phyloP scores from a whole-genome alignment of 192 early-diverging fungal species.

The Coemansia furcata region DNA sequence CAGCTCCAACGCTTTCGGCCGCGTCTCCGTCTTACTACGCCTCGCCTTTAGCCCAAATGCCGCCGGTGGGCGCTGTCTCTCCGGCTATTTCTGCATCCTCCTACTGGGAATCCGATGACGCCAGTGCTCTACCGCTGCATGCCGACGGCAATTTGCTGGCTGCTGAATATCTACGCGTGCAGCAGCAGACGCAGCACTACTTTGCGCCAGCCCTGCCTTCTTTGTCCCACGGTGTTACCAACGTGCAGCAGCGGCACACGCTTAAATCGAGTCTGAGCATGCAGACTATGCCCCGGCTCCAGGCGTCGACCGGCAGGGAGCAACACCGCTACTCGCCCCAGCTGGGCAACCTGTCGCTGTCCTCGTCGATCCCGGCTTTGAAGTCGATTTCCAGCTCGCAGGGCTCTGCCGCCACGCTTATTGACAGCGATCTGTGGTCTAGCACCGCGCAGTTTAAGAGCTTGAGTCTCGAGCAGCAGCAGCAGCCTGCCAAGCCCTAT shows the following conservation, averaged over 20 bases:
- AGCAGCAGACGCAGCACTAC: slow-evolving; percentile 20
- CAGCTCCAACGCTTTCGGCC: background rate
- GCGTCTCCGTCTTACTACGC: background rate
- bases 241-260: slow-evolving; percentile 9
- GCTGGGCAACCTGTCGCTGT: background rate
- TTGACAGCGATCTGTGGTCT: slow-evolving; percentile 47
- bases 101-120: slow-evolving; percentile 20
- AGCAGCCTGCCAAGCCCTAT: slow-evolving; percentile 1
- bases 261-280: slow-evolving; percentile 50
- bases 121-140: slow-evolving; percentile 2
- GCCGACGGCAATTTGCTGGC: slow-evolving; percentile 1
- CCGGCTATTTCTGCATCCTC: slow-evolving; percentile 27
- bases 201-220: slow-evolving; percentile 1
- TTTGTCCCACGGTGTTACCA: background rate
- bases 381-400: slow-evolving; percentile 18
- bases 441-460: slow-evolving; percentile 13
- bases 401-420: slow-evolving; percentile 35
- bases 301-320: slow-evolving; percentile 31
- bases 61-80: slow-evolving; percentile 19
- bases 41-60: slow-evolving; percentile 23
- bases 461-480: background rate
- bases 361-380: background rate
- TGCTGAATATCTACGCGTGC: background rate
- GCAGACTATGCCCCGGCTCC: slow-evolving; percentile 43
- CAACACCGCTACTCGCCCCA: slow-evolving; percentile 4